Conservation (phyloP, 2,329 filamentous ascomycete species). For the Penicillium hordei region DNA sequence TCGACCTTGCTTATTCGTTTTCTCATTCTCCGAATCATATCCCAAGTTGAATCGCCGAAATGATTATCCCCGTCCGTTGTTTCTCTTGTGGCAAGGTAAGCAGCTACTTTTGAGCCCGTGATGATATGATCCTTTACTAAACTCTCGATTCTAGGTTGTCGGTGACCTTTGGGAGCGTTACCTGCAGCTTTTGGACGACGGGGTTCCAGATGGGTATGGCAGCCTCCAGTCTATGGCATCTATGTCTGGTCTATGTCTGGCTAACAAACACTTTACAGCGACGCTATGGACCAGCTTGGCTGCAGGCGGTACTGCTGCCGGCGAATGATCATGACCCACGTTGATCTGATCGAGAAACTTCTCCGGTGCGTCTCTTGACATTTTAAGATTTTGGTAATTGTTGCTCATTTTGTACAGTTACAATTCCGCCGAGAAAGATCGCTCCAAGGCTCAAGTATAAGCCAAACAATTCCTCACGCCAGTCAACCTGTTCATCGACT, state of each 20-base stretch:
- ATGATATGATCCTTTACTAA: conserved; percentile 10
- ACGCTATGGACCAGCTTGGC: conserved; percentile 92
- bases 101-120: conserved; percentile 16
- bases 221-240: neutral
- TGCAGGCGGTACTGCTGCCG: conserved; percentile 97
- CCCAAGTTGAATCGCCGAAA: conserved; percentile 41
- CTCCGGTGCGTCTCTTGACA: conserved; percentile 67
- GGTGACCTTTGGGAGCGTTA: conserved; percentile 98
- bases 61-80: conserved; percentile 99
- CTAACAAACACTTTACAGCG: conserved; percentile 54
- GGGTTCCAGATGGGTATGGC: conserved; percentile 68
- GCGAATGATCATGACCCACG: conserved; percentile 99
- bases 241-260: neutral
- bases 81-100: conserved; percentile 97
- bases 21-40: neutral
- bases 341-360: conserved; percentile 97
- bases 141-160: conserved; percentile 66
- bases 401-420: conserved; percentile 23
- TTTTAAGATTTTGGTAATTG: neutral
- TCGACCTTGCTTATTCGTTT: conserved; percentile 9
- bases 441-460: conserved; percentile 29
- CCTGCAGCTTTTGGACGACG: conserved; percentile 79
- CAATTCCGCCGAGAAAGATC: conserved; percentile 35
- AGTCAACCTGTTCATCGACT: conserved; percentile 1
- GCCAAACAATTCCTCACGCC: conserved; percentile 1